These are phyloP conservation scores for Apodospora peruviana DNA, from an alignment of 495 filamentous ascomycete genomes.

Conservation along the genomic window DNA sequence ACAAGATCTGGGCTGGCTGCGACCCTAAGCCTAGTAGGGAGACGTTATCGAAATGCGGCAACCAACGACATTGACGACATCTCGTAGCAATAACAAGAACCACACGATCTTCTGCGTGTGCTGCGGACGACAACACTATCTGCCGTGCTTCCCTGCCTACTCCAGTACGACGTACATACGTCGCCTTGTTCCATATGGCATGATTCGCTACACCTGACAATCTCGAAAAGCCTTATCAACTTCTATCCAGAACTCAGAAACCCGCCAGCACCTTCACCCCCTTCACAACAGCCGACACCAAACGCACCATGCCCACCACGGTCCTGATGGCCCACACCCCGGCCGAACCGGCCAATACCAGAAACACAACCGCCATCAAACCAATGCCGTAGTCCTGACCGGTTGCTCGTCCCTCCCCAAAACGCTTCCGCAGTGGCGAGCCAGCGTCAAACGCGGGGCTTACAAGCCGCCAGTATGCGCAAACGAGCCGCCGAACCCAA, in stretches of 20 bases:
- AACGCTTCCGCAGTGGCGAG: constrained; percentile 20
- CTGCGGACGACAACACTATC: too few species aligned
- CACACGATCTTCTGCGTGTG: too few species aligned
- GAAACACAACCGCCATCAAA: constrained; percentile 18
- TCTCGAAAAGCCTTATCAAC: too few species aligned
- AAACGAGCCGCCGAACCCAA: constrained; percentile 8
- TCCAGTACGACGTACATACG: too few species aligned
- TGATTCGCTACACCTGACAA: too few species aligned
- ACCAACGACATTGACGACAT: too few species aligned
- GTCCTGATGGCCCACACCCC: constrained; percentile 15
- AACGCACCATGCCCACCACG: constrained; percentile 6
- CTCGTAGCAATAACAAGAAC: too few species aligned
- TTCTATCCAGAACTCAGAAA: too few species aligned
- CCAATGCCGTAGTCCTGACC: constrained; percentile 17
- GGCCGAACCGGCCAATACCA: constrained; percentile 8
- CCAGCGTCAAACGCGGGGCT: constrained; percentile 22
- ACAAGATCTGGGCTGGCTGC: background rate
- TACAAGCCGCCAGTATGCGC: constrained; percentile 22
- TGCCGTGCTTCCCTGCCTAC: too few species aligned
- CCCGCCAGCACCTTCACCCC: constrained; percentile 15
- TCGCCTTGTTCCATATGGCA: too few species aligned
- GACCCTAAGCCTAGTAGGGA: too few species aligned
- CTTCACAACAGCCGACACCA: constrained; percentile 5
- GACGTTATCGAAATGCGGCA: too few species aligned
- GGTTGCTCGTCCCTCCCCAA: constrained; percentile 11